Base-by-base conservation (phyloP, 1,139 yeast genomes). In the Suhomyces choctaworum region DNA sequence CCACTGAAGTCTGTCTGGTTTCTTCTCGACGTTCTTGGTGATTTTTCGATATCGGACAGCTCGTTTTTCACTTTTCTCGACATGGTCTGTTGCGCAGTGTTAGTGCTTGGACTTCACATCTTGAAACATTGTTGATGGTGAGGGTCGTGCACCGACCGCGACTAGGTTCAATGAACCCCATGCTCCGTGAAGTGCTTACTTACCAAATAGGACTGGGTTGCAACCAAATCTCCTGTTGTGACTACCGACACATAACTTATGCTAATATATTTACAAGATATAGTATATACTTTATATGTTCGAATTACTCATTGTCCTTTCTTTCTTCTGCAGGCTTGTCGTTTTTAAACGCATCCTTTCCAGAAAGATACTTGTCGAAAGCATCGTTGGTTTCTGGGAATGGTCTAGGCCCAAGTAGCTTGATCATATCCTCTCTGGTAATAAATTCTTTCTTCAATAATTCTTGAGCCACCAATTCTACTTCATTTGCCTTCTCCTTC, bases 381-480 rank as follows among this genome's bases (percentile, higher is more conserved):
- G 96, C 96, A 52, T 88, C 96, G 52, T 89, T 89, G 48, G 78
- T 78, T 56, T 89, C 96, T 5, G 86, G 83, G 73, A 83, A 90
- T 9, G 96, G 96, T 46, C 97, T 76, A 50, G 85, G 83, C 1
- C 97, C 97, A 34, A 90, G 70, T 34, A 90, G 62, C 45, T 89
- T 70, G 42, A 88, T 80, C 92, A 90, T 87, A 59, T 90, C 97
- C 47, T 85, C 92, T 58, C 97, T 78, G 2, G 94, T 85, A 29
- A 90, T 76, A 24, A 85, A 92, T 58, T 90, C 97, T 58, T 89
- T 90, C 41, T 70, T 67, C 48, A 90, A 69, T 42, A 94, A 70
- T 53, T 85, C 89, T 60, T 88, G 80, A 1, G 98, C 99, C 35
- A 94, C 95, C 42, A 77, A 66, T 50, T 79, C 90, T 16, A 94